Conservation (phyloP, 352 stramenopile genomes). For the Phytophthora cryptogea region DNA sequence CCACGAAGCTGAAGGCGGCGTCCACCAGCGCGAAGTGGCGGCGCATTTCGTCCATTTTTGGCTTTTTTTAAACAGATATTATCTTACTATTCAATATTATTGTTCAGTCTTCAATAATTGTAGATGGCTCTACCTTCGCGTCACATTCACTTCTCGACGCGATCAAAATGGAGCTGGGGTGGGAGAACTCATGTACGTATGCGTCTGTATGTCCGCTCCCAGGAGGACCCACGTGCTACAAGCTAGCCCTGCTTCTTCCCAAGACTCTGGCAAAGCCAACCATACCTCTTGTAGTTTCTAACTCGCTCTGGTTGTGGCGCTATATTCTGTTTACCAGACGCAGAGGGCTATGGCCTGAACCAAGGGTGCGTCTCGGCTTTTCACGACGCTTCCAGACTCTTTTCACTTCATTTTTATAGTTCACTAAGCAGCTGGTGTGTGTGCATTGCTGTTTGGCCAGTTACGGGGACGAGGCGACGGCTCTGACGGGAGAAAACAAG, state of each 20-base stretch:
- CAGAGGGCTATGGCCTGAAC: constrained; percentile 44
- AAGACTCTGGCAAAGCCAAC: background rate
- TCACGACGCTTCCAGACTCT: background rate
- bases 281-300: constrained; percentile 2
- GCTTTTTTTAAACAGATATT: background rate
- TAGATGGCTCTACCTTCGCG: too few species aligned
- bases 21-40: constrained; percentile 71
- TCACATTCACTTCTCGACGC: constrained; percentile 1
- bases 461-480: constrained; percentile 73
- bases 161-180: constrained; percentile 61
- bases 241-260: background rate
- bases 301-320: constrained; percentile 13
- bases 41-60: constrained; percentile 13
- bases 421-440: background rate
- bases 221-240: background rate
- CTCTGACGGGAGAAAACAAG: constrained; percentile 88
- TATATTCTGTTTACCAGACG: constrained; percentile 26
- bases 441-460: constrained; percentile 28
- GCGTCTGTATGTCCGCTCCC: background rate
- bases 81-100: background rate
- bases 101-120: background rate
- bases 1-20: constrained; percentile 69
- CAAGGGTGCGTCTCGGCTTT: constrained; percentile 28
- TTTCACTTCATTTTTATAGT: background rate
- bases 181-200: constrained; percentile 81